Conservation (phyloP, 495 filamentous ascomycete species). For the Aspergillus haitiensis region DNA sequence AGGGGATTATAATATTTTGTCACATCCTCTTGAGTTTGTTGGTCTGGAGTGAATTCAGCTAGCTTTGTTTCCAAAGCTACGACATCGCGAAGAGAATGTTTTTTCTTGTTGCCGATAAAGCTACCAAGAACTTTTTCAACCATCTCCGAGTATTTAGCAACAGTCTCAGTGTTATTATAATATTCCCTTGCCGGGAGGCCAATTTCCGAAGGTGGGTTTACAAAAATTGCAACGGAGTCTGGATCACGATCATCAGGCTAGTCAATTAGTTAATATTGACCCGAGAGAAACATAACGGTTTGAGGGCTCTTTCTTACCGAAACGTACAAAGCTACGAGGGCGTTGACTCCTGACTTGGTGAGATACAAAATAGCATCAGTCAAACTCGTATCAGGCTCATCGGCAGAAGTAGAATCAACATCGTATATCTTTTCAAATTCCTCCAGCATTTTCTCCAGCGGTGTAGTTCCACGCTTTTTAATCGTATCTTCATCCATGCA, state of each 20-base stretch:
- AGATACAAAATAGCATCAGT: conserved; percentile 55
- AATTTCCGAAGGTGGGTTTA: conserved; percentile 52
- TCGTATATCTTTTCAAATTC: conserved; percentile 57
- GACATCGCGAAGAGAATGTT: conserved; percentile 44
- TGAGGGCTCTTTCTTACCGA: conserved; percentile 42
- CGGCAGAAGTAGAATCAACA: conserved; percentile 40
- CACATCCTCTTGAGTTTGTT: conserved; percentile 58
- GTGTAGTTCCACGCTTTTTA: conserved; percentile 53
- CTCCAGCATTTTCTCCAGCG: conserved; percentile 51
- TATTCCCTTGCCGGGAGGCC: conserved; percentile 65
- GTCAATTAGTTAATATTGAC: not conserved
- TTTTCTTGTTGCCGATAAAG: conserved; percentile 28
- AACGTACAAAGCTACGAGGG: conserved; percentile 48
- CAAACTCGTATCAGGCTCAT: conserved; percentile 38
- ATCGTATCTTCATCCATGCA: conserved; percentile 62
- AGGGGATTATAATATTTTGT: conserved; percentile 61
- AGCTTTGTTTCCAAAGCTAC: conserved; percentile 62
- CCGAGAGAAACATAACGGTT: not conserved
- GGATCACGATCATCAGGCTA: conserved; percentile 65
- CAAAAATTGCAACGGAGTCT: conserved; percentile 58
- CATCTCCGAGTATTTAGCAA: conserved; percentile 53
- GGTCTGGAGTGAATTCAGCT: conserved; percentile 57
- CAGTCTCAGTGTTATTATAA: conserved; percentile 57
- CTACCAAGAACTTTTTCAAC: conserved; percentile 45
- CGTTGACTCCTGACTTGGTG: conserved; percentile 50